phyloP scores from a whole-genome alignment of 495 filamentous ascomycete genomes.

The Lophiotrema nucula region DNA sequence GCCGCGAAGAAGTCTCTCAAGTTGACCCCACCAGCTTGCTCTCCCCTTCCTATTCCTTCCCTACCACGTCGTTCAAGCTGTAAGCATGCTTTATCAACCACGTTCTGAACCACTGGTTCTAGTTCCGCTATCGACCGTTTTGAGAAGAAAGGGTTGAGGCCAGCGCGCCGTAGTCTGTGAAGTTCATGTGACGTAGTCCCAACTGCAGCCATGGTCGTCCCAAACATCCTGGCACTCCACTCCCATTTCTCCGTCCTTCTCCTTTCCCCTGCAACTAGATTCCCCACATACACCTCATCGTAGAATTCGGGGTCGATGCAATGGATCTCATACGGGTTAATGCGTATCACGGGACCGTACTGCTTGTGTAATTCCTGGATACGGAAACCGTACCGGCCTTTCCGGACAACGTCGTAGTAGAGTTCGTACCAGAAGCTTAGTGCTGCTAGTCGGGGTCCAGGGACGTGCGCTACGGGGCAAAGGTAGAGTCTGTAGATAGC shows the following conservation, averaged over 20 bases:
- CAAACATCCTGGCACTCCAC: conserved; percentile 23
- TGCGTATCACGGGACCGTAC: conserved; percentile 36
- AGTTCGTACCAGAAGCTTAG: conserved; percentile 27
- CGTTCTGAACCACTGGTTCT: conserved; percentile 48
- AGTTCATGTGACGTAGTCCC: conserved; percentile 14
- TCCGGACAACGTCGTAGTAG: conserved; percentile 20
- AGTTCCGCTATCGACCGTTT: conserved; percentile 46
- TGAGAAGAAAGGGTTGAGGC: conserved; percentile 51
- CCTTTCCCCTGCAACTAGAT: too few species aligned
- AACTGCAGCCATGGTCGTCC: conserved; percentile 3
- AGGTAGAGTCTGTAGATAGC: neutral
- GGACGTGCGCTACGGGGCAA: conserved; percentile 11
- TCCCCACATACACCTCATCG: conserved; percentile 27
- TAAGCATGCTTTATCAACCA: conserved; percentile 43
- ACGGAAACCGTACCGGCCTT: conserved; percentile 2
- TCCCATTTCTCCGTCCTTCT: conserved; percentile 27
- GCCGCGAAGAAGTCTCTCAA: conserved; percentile 3
- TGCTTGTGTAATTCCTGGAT: conserved; percentile 14
- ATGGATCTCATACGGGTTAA: conserved; percentile 39
- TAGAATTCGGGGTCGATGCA: conserved; percentile 34
- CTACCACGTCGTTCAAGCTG: neutral
- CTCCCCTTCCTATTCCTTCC: neutral
- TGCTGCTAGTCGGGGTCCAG: conserved; percentile 24
- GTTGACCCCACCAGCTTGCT: neutral
- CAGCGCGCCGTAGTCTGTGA: conserved; percentile 4